Percentiles rank a stretch among this genome's conserved stretches.
Conservation (phyloP, 371 early-diverging fungal species). For the Capniomyces stellatus region DNA sequence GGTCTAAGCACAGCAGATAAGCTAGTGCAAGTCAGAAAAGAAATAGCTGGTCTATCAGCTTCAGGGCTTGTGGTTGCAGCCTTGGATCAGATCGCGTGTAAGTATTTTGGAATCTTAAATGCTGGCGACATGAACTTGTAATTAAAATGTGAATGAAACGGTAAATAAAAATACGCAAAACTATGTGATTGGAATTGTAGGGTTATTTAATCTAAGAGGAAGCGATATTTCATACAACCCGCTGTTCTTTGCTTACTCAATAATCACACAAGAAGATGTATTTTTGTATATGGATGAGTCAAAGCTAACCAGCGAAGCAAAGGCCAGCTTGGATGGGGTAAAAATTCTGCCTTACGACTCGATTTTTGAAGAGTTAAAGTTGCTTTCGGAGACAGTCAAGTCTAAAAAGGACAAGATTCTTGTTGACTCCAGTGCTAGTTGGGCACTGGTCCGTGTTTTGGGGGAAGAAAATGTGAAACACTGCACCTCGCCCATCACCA, state of each 20-base stretch:
- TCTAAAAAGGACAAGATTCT: constrained; percentile 29
- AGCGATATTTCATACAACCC: constrained; percentile 94
- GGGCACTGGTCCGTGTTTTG: constrained; percentile 41
- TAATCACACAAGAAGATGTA: constrained; percentile 46
- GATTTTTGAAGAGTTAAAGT: constrained; percentile 56
- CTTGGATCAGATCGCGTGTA: constrained; percentile 76
- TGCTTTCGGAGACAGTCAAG: constrained; percentile 12
- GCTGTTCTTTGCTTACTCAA: constrained; percentile 87
- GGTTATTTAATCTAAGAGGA: constrained; percentile 98
- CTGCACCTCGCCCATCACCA: constrained; percentile 48
- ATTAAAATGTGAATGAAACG: too few species aligned
- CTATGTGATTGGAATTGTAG: constrained; percentile 1
- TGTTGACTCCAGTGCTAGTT: constrained; percentile 38
- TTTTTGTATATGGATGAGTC: constrained; percentile 62
- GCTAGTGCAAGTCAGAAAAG: constrained; percentile 36
- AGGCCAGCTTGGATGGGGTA: constrained; percentile 44
- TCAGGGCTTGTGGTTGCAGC: constrained; percentile 66
- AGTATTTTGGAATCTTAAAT: constrained; percentile 16
- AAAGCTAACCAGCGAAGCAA: constrained; percentile 45
- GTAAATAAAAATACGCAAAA: too few species aligned
- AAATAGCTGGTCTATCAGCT: constrained; percentile 33
- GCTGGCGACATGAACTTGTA: too few species aligned
- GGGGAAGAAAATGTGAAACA: constrained; percentile 31
- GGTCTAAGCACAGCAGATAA: constrained; percentile 38
- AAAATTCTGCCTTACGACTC: constrained; percentile 48